Base-by-base conservation (phyloP, 352 stramenopile species). In the Pythium coloratum region DNA sequence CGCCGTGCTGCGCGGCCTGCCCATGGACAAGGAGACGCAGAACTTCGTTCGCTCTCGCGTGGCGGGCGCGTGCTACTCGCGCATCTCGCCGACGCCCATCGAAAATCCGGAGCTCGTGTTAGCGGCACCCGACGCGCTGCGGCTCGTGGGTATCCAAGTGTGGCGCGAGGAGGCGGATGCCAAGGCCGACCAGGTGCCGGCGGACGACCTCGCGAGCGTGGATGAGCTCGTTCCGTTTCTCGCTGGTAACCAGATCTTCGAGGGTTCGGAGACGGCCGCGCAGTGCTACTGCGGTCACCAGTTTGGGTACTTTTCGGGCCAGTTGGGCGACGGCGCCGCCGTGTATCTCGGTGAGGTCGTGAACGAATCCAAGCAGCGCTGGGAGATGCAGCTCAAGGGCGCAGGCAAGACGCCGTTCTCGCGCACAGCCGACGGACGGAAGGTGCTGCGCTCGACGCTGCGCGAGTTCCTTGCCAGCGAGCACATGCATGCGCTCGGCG, bases 391-490 rank as follows among this genome's bases (percentile, higher is more conserved):
- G 74, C 78, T 99, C 14, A 99, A 99, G 69, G 97, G 97, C 9
- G 94, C 90, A 1, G 97, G 97, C 0, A 88, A 87, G 58, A 99
- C 97, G 2, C 96, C 97, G 3, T 99, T 96, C 76, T 98, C 94
- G 55, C 84, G 97, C 40, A 90, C 87, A 30, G 96, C 91, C 1
- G 96, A 99, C 73, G 96, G 97, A 40, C 80, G 97, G 26, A 98
- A 97, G 67, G 95, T 95, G 28, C 64, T 92, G 46, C 79, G 97
- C 47, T 99, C 94, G 2, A 98, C 91, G 33, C 86, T 99, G 64
- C 84, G 97, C 50, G 97, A 99, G 84, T 99, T 99, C 69, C 75
- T 99, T 4, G 96, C 92, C 10, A 98, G 84, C 63, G 97, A 99
- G 76, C 89, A 97, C 46, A 98, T 99, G 95, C 88, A 98, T 69